Evolutionary conservation across 2,329 filamentous ascomycete genomes (phyloP).

Genomic region (Sporothrix phasma): DNA sequence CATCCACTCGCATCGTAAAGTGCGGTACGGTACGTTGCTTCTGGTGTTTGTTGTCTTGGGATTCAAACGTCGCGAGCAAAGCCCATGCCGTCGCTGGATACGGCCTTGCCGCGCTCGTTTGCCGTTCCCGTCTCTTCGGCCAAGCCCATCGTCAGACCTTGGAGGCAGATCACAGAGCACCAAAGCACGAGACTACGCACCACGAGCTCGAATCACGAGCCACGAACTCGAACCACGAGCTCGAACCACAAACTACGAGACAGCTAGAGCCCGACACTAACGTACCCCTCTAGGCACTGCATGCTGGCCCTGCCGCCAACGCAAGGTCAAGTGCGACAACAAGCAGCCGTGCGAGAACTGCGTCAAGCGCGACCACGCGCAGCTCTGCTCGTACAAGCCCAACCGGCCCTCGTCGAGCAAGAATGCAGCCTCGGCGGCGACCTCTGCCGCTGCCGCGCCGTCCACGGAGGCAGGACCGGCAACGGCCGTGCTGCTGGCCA

Average conservation of each 20-base stretch:
- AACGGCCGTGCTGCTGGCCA: constrained; percentile 16
- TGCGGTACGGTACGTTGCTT: constrained; percentile 51
- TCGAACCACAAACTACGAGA: not conserved
- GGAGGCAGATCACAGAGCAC: not conserved
- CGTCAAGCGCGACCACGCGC: constrained; percentile 54
- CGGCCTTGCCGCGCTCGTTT: not conserved
- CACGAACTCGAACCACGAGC: too few species aligned
- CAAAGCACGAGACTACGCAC: too few species aligned
- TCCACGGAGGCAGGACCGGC: not conserved
- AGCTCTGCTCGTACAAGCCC: constrained; percentile 57
- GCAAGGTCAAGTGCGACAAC: constrained; percentile 61
- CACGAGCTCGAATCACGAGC: too few species aligned
- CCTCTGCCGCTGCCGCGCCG: not conserved
- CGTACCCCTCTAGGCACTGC: constrained; percentile 42
- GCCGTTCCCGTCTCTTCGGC: not conserved
- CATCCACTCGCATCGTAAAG: constrained; percentile 59
- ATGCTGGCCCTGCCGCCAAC: constrained; percentile 58
- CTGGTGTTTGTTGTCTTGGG: not conserved
- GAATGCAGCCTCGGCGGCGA: constrained; percentile 24
- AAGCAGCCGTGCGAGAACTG: constrained; percentile 60
- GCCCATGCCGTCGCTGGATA: not conserved
- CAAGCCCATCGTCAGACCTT: too few species aligned
- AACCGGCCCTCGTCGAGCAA: constrained; percentile 38
- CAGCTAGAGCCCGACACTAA: not conserved
- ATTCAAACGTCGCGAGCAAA: not conserved